Conservation (phyloP, 2,329 filamentous ascomycete genomes). For the Dendrostoma leiphaemia region DNA sequence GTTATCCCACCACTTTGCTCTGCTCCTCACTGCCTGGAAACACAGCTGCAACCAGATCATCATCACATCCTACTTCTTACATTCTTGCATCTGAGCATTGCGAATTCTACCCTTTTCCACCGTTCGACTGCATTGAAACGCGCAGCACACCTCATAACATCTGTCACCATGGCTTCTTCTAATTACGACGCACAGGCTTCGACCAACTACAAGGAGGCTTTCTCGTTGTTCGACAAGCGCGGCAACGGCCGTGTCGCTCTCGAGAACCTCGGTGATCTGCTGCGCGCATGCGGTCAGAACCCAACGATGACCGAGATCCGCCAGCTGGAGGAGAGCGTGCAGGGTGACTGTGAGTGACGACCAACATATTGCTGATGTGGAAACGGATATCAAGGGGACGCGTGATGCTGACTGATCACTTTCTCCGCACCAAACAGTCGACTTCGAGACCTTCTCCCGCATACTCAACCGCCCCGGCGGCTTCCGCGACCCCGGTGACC, state of each 20-base stretch:
- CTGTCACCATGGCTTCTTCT: constrained; percentile 50
- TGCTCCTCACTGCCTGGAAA: background rate
- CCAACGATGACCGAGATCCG: constrained; percentile 90
- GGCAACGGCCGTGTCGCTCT: constrained; percentile 88
- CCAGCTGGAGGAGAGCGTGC: constrained; percentile 87
- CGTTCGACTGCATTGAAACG: background rate
- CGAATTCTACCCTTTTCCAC: background rate
- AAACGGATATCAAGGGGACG: no score
- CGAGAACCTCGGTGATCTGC: constrained; percentile 85
- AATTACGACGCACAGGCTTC: constrained; percentile 60
- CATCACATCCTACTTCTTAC: background rate
- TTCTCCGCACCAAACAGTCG: constrained; percentile 60
- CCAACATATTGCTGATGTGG: no score
- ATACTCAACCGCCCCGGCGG: constrained; percentile 96
- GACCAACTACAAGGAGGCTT: constrained; percentile 99
- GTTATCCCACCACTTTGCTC: background rate
- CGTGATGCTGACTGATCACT: constrained; percentile 17
- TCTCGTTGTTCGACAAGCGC: constrained; percentile 99
- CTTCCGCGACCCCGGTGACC: constrained; percentile 96
- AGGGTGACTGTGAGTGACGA: constrained; percentile 84
- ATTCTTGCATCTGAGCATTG: background rate
- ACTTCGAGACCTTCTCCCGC: constrained; percentile 96
- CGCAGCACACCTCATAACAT: background rate
- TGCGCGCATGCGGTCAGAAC: constrained; percentile 97
- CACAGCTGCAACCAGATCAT: background rate